Conservation (phyloP, 1,284 basidiomycete genomes). For the Tilletia setariae region DNA sequence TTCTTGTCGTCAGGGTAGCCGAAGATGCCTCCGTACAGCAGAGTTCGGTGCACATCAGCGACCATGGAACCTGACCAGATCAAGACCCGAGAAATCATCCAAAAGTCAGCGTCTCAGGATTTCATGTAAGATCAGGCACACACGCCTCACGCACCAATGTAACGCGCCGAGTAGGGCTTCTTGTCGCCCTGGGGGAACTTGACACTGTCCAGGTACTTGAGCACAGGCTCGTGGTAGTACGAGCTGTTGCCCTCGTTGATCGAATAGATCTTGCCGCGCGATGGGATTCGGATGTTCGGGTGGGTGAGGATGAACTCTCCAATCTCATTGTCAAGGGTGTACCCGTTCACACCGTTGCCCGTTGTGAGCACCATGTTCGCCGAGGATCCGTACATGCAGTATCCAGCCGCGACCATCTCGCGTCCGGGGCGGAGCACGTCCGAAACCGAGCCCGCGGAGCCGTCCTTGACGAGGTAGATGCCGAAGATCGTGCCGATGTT, state of each 20-base stretch:
- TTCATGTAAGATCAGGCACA: not conserved
- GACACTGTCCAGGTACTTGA: conserved; percentile 86
- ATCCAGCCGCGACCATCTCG: conserved; percentile 95
- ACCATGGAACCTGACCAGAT: conserved; percentile 85
- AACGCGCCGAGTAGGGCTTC: conserved; percentile 63
- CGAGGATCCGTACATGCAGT: conserved; percentile 84
- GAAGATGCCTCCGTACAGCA: conserved; percentile 97
- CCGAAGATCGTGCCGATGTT: conserved; percentile 99
- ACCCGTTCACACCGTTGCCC: conserved; percentile 93
- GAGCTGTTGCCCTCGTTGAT: conserved; percentile 98
- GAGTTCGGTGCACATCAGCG: conserved; percentile 90
- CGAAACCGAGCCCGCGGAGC: conserved; percentile 70
- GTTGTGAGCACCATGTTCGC: conserved; percentile 95
- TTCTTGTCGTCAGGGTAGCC: conserved; percentile 98
- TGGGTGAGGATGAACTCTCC: conserved; percentile 99
- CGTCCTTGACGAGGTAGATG: conserved; percentile 77
- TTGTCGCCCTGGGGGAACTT: conserved; percentile 63
- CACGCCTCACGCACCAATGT: conserved; percentile 67
- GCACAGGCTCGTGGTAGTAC: conserved; percentile 73
- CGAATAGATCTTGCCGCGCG: conserved; percentile 97
- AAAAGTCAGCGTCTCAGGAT: not conserved
- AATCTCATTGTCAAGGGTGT: conserved; percentile 79
- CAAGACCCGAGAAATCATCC: conserved; percentile 1
- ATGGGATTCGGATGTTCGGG: conserved; percentile 89
- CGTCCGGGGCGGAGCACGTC: conserved; percentile 91